phyloP scores from a whole-genome alignment of 2,329 filamentous ascomycete species.

The Pleomassaria siparia region DNA sequence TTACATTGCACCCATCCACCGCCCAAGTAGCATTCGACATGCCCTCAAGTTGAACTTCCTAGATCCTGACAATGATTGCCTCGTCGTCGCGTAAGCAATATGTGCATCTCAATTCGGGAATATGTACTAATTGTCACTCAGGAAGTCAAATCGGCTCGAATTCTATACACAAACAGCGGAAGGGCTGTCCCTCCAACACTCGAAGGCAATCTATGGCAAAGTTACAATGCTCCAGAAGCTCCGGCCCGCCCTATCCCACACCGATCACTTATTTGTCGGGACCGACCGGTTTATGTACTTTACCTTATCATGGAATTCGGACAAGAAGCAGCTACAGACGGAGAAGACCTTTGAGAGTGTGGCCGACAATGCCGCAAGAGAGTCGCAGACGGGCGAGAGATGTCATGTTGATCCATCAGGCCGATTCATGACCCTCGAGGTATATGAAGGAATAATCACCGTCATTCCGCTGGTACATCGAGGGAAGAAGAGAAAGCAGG shows the following conservation, averaged over 20 bases:
- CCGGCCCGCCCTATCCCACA: constrained; percentile 69
- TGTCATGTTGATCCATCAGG: constrained; percentile 83
- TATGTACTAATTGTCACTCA: constrained; percentile 19
- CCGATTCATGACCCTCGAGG: constrained; percentile 65
- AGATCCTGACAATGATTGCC: constrained; percentile 71
- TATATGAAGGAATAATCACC: constrained; percentile 69
- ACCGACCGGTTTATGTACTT: constrained; percentile 92
- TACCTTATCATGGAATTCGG: constrained; percentile 77
- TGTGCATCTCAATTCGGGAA: constrained; percentile 2
- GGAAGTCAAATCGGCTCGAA: constrained; percentile 83
- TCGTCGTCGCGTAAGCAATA: constrained; percentile 78
- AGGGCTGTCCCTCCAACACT: constrained; percentile 61
- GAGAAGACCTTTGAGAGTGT: constrained; percentile 62
- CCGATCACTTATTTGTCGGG: constrained; percentile 87
- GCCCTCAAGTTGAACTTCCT: constrained; percentile 80
- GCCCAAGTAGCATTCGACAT: constrained; percentile 87
- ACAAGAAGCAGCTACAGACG: constrained; percentile 55
- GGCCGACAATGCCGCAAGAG: constrained; percentile 63
- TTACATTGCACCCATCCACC: constrained; percentile 91
- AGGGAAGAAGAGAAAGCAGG: constrained; percentile 52
- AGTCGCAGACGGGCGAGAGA: constrained; percentile 79
- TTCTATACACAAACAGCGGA: constrained; percentile 72
- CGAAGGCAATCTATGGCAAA: constrained; percentile 78
- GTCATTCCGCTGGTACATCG: constrained; percentile 62
- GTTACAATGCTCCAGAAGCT: constrained; percentile 83